These are phyloP conservation scores for Scedosporium boydii DNA, from an alignment of 2,329 filamentous ascomycete genomes.

Conservation along the genomic window DNA sequence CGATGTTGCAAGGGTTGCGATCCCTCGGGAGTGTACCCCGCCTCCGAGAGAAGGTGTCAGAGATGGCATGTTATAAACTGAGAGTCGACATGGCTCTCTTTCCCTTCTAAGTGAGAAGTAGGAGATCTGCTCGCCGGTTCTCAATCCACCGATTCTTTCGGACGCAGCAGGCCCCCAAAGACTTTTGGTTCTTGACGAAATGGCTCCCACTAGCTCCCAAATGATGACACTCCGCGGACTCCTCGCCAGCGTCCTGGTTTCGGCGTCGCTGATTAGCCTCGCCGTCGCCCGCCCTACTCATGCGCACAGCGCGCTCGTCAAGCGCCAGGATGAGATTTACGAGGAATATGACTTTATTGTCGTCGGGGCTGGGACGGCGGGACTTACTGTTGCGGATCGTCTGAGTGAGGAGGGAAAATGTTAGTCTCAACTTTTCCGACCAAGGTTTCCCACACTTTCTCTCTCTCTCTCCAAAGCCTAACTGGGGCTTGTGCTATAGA, in stretches of 20 bases:
- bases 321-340: not conserved
- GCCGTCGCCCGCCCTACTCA: not conserved
- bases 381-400: slow-evolving; percentile 23
- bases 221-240: not conserved
- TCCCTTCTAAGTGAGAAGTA: too few relatives aligned
- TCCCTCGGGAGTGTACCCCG: too few relatives aligned
- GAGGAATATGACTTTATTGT: slow-evolving; percentile 19
- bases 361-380: slow-evolving; percentile 22
- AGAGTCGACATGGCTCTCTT: too few relatives aligned
- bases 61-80: too few relatives aligned
- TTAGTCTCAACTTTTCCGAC: not conserved
- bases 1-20: too few relatives aligned
- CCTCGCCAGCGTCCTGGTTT: not conserved
- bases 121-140: too few relatives aligned
- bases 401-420: slow-evolving; percentile 21
- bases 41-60: too few relatives aligned
- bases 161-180: too few relatives aligned
- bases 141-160: too few relatives aligned
- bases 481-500: not conserved
- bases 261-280: not conserved
- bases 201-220: not conserved
- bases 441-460: not conserved
- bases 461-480: not conserved
- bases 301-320: not conserved
- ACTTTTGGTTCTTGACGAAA: not conserved